These are phyloP conservation scores for Aspergillus sp. DNA, from an alignment of 2,329 filamentous ascomycete genomes.

Conservation along the genomic window DNA sequence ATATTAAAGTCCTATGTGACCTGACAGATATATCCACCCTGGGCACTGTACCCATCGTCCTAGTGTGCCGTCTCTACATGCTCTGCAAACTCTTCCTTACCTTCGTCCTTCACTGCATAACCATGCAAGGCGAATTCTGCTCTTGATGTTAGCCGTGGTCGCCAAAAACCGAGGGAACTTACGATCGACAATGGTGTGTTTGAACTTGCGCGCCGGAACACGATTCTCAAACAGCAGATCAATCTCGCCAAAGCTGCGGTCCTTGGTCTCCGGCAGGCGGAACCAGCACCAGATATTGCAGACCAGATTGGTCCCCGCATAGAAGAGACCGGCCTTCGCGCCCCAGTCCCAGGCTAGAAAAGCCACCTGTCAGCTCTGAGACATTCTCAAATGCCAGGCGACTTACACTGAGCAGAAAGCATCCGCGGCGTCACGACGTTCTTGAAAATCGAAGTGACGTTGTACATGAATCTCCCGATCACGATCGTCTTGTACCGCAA, in stretches of 20 bases:
- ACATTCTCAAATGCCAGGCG: too few relatives aligned
- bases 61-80: too few relatives aligned
- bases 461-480: slow-evolving; percentile 42
- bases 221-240: slow-evolving; percentile 21
- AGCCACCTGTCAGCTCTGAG: background rate
- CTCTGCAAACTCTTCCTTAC: too few relatives aligned
- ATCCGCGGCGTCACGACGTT: slow-evolving; percentile 26
- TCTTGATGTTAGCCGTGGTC: too few relatives aligned
- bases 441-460: slow-evolving; percentile 38
- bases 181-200: background rate
- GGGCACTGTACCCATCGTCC: too few relatives aligned
- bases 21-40: too few relatives aligned
- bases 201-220: slow-evolving; percentile 16
- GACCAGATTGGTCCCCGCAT: slow-evolving; percentile 17
- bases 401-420: slow-evolving; percentile 16
- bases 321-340: slow-evolving; percentile 31
- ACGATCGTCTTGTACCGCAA: slow-evolving; percentile 39
- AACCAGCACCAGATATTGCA: slow-evolving; percentile 23
- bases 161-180: too few relatives aligned
- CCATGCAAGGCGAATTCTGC: too few relatives aligned
- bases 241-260: slow-evolving; percentile 20
- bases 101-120: too few relatives aligned
- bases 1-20: too few relatives aligned
- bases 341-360: slow-evolving; percentile 26
- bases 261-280: slow-evolving; percentile 23